Evolutionary conservation across 1,284 basidiomycete genomes (phyloP).

Genomic region (Phenoliferia sp.): DNA sequence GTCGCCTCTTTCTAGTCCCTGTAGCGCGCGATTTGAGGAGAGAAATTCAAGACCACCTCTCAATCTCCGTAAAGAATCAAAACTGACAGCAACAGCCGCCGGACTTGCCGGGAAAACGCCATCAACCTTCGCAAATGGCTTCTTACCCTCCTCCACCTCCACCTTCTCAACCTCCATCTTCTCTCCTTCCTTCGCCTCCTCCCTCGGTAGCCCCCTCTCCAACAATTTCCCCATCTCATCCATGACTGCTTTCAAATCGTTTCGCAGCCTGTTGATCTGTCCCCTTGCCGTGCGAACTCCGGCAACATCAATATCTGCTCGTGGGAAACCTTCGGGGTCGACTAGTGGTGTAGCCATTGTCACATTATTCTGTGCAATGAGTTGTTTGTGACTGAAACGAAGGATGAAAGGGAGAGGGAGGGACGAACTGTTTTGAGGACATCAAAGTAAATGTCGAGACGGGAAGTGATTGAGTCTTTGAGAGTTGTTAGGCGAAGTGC

Average conservation of each 20-base stretch:
- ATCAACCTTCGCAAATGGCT: slow-evolving; percentile 61
- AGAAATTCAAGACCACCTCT: background rate
- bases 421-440: slow-evolving; percentile 49
- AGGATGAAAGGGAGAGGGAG: background rate
- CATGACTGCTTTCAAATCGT: slow-evolving; percentile 65
- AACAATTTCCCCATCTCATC: slow-evolving; percentile 62
- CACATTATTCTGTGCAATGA: slow-evolving; percentile 34
- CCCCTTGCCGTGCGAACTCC: slow-evolving; percentile 66
- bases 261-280: slow-evolving; percentile 67
- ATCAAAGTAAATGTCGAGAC: slow-evolving; percentile 56
- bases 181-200: slow-evolving; percentile 14
- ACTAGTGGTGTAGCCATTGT: slow-evolving; percentile 57
- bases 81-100: slow-evolving; percentile 19
- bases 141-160: slow-evolving; percentile 26
- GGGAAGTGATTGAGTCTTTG: slow-evolving; percentile 60
- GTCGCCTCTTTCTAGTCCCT: slow-evolving; percentile 27
- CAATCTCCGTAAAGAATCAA: no score
- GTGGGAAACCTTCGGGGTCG: slow-evolving; percentile 77
- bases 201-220: slow-evolving; percentile 54
- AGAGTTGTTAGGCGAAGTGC: slow-evolving; percentile 3
- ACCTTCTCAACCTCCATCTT: background rate
- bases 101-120: slow-evolving; percentile 15
- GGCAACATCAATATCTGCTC: slow-evolving; percentile 67
- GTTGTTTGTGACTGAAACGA: slow-evolving; percentile 49
- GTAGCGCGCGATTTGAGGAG: background rate